These are phyloP conservation scores for Sonneratia caseolaris DNA, from an alignment of 345 rosid genomes.

Conservation along the genomic window DNA sequence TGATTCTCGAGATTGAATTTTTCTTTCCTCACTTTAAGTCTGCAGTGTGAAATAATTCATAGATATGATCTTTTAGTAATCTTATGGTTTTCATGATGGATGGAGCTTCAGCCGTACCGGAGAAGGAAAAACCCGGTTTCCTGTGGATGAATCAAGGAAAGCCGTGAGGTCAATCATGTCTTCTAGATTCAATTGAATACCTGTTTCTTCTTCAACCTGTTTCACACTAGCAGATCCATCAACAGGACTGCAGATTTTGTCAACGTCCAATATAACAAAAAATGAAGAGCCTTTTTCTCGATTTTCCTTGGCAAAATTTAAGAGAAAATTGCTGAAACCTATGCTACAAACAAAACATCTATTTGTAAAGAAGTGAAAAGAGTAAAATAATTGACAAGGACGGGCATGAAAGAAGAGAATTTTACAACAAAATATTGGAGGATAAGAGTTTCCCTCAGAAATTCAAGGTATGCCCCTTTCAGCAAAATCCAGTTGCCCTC, in stretches of 20 bases:
- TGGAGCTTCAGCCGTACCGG: conserved; percentile 33
- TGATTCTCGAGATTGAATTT: background rate
- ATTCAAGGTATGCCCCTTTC: background rate
- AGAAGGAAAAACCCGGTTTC: conserved; percentile 60
- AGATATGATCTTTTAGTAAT: background rate
- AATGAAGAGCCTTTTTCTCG: background rate
- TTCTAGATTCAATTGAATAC: conserved; percentile 55
- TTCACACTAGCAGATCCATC: background rate
- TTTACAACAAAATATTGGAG: background rate
- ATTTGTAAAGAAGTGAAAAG: background rate
- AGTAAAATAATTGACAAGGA: background rate
- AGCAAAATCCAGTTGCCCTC: background rate
- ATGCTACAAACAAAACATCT: background rate
- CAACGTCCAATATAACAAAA: background rate
- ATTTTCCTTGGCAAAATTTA: background rate
- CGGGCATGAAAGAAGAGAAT: background rate
- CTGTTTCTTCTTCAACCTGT: conserved; percentile 86
- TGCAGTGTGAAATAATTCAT: background rate
- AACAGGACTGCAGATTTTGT: background rate
- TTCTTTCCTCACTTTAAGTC: background rate
- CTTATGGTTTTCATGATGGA: background rate
- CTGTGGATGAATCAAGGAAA: conserved; percentile 67
- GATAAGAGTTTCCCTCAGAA: background rate
- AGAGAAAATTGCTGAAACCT: background rate
- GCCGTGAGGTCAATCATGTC: conserved; percentile 84